Base-by-base conservation (phyloP, 2,329 filamentous ascomycete genomes). In the Colletotrichum cereale region DNA sequence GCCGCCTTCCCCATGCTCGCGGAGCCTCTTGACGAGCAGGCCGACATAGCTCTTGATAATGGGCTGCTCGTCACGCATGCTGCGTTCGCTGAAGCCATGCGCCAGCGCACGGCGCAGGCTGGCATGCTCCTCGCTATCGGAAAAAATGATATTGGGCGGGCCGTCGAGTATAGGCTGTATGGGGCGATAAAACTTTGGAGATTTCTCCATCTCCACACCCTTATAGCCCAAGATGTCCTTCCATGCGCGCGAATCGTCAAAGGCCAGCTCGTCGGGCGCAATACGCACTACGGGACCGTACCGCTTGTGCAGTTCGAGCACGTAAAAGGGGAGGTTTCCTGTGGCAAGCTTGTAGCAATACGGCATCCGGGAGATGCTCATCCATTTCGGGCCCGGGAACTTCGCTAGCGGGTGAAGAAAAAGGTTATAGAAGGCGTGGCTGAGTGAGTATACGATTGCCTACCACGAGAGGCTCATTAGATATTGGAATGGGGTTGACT, bases 261-360 rank as follows among this genome's bases (percentile, higher is more conserved):
- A 87, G 2, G 84, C 82, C 3, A 87, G 80, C 73, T 87, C 84
- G 67, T 85, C 79, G 2, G 86, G 85, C 5, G 80, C 80, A 52
- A 86, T 77, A 12, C 86, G 83, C 11, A 87, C 84, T 1, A 87
- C 80, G 1, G 79, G 78, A 6, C 86, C 86, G 73, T 85, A 85
- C 50, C 77, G 72, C 7, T 77, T 73, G 75, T 85, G 83, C 18
- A 85, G 75, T 4, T 74, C 73, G 38, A 76, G 75, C 60, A 80
- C 69, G 63, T 78, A 75, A 36, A 76, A 76, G 26, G 76, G 74
- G 3, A 80, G 68, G 16, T 73, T 75, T 31, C 80, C 79, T 4
- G 72, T 66, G 21, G 74, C 55, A 0, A 72, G 48, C 53, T 55
- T 65, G 58, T 71, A 73, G 38, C 67, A 71, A 40, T 60, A 66